These are phyloP conservation scores for Scleromitrula shiraiana DNA, from an alignment of 2,329 filamentous ascomycete species.

Conservation along the genomic window DNA sequence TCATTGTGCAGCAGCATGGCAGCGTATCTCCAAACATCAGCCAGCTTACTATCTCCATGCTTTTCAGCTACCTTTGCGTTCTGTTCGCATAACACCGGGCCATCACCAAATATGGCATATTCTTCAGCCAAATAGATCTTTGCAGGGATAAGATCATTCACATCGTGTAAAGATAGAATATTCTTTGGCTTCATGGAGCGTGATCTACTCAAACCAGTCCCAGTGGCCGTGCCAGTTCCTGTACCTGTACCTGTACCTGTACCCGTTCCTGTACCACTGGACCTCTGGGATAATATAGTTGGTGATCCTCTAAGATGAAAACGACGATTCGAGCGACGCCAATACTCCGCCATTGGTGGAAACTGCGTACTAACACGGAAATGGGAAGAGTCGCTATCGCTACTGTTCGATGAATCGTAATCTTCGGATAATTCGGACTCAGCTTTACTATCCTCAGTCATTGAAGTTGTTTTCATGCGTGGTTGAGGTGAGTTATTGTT, in stretches of 20 bases:
- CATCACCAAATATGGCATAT: constrained; percentile 79
- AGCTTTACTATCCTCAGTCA: constrained; percentile 30
- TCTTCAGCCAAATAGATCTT: constrained; percentile 68
- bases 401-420: constrained; percentile 25
- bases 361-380: constrained; percentile 26
- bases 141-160: constrained; percentile 66
- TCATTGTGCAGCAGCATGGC: constrained; percentile 70
- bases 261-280: constrained; percentile 25
- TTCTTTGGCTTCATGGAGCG: constrained; percentile 47
- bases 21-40: constrained; percentile 77
- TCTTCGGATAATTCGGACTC: constrained; percentile 32
- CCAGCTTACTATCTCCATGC: constrained; percentile 62
- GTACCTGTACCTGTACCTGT: constrained; percentile 36
- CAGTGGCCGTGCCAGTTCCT: constrained; percentile 45
- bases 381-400: constrained; percentile 29
- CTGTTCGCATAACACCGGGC: constrained; percentile 71
- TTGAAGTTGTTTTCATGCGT: constrained; percentile 30
- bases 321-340: constrained; percentile 21
- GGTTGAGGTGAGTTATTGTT: constrained; percentile 40
- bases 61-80: constrained; percentile 73
- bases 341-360: constrained; percentile 23
- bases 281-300: constrained; percentile 28
- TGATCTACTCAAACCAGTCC: constrained; percentile 29
- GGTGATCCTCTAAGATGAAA: constrained; percentile 24
- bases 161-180: constrained; percentile 63